Conservation (phyloP, 202 grass and related monocot genomes). For the Panicum hallii region DNA sequence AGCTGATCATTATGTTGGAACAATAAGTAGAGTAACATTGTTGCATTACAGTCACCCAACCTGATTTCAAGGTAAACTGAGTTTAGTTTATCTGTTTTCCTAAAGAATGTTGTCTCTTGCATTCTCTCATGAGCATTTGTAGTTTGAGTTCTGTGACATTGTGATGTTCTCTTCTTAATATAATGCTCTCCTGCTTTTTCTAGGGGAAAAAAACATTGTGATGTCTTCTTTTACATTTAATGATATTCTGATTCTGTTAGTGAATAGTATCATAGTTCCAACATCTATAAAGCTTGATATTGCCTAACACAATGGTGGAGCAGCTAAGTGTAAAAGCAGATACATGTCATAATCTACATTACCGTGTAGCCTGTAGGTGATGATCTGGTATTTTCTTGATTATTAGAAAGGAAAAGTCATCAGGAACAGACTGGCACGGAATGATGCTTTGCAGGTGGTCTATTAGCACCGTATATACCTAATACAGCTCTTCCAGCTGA, state of each 20-base stretch:
- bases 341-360: not conserved
- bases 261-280: not conserved
- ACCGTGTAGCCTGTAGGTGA: not conserved
- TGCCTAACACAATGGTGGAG: not conserved
- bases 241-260: no score
- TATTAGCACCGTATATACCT: not conserved
- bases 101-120: not conserved
- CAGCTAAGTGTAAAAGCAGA: not conserved
- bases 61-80: not conserved
- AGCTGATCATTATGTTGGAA: not conserved
- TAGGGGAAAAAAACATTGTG: no score
- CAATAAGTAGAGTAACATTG: not conserved
- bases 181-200: no score
- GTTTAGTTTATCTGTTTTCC: not conserved
- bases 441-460: not conserved
- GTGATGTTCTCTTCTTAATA: not conserved
- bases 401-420: not conserved
- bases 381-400: not conserved
- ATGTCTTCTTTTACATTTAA: no score
- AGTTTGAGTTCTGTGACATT: not conserved
- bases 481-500: not conserved
- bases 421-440: not conserved
- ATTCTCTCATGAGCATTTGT: not conserved
- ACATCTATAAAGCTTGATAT: not conserved
- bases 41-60: not conserved